phyloP scores from a whole-genome alignment of 1,139 yeast genomes.

The Meyerozyma guilliermondii region DNA sequence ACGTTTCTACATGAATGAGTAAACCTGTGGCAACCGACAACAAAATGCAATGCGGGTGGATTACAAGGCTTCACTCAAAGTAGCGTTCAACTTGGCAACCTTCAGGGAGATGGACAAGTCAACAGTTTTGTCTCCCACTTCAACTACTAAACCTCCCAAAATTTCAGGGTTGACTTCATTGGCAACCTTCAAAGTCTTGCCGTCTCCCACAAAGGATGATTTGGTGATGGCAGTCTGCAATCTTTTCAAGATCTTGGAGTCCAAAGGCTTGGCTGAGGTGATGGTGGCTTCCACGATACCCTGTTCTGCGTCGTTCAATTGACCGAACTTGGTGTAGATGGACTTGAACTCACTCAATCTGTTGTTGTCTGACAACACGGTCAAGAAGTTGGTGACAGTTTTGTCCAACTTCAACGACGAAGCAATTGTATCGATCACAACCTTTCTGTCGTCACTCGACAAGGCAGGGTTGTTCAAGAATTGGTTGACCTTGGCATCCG shows the following conservation, averaged over 20 bases:
- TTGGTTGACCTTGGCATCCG: slow-evolving; percentile 59
- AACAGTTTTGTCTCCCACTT: slow-evolving; percentile 95
- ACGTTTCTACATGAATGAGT: slow-evolving; percentile 1
- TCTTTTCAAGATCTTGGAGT: slow-evolving; percentile 73
- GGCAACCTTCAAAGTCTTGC: slow-evolving; percentile 78
- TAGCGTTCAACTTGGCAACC: slow-evolving; percentile 84
- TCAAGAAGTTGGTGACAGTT: slow-evolving; percentile 74
- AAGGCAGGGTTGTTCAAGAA: slow-evolving; percentile 82
- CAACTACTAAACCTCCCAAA: slow-evolving; percentile 93
- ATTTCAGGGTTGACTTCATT: slow-evolving; percentile 86
- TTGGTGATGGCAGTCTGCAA: slow-evolving; percentile 73
- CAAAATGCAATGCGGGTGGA: not conserved
- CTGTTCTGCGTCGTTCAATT: slow-evolving; percentile 81
- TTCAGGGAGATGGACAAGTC: slow-evolving; percentile 85
- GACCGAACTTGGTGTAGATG: slow-evolving; percentile 67
- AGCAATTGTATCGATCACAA: slow-evolving; percentile 60
- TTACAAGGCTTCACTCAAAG: slow-evolving; percentile 76
- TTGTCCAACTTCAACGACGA: slow-evolving; percentile 60
- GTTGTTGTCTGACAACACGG: slow-evolving; percentile 91
- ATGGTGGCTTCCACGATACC: slow-evolving; percentile 93
- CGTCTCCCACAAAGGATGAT: slow-evolving; percentile 78
- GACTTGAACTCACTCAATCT: slow-evolving; percentile 68
- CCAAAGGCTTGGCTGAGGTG: slow-evolving; percentile 84
- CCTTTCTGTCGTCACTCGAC: slow-evolving; percentile 66
- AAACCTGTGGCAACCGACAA: not conserved